phyloP scores from a whole-genome alignment of 1,284 basidiomycete species.

The Sanguinoderma infundibulare region DNA sequence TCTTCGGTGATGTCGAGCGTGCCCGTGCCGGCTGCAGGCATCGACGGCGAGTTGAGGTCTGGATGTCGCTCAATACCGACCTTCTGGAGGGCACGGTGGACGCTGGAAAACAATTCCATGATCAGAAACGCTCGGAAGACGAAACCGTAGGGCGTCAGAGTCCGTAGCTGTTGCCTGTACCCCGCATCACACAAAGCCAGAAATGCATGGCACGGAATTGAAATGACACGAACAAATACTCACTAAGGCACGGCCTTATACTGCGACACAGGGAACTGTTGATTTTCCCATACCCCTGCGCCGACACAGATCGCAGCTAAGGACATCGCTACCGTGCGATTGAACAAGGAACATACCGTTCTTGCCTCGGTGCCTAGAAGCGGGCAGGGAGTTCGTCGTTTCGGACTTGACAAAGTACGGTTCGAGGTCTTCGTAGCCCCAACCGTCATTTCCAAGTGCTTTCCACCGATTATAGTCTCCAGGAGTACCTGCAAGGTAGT shows the following conservation, averaged over 20 bases:
- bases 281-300: conserved; percentile 16
- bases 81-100: conserved; percentile 5
- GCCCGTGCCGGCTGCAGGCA: conserved; percentile 29
- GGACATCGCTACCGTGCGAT: too few species aligned
- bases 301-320: background rate
- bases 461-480: conserved; percentile 45
- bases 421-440: conserved; percentile 42
- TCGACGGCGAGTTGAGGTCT: conserved; percentile 35
- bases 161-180: too few species aligned
- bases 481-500: conserved; percentile 23
- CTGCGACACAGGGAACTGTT: conserved; percentile 5
- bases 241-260: conserved; percentile 7
- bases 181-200: too few species aligned
- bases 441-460: conserved; percentile 38
- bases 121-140: background rate
- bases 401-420: conserved; percentile 44
- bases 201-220: too few species aligned
- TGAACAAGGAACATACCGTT: conserved; percentile 18
- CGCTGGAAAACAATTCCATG: conserved; percentile 11
- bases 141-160: too few species aligned
- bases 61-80: conserved; percentile 29
- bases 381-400: conserved; percentile 15
- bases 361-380: conserved; percentile 14
- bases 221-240: background rate
- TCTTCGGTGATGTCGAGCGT: conserved; percentile 33